Base-by-base conservation (phyloP, 495 filamentous ascomycete genomes). In the Penicillium desertorum region DNA sequence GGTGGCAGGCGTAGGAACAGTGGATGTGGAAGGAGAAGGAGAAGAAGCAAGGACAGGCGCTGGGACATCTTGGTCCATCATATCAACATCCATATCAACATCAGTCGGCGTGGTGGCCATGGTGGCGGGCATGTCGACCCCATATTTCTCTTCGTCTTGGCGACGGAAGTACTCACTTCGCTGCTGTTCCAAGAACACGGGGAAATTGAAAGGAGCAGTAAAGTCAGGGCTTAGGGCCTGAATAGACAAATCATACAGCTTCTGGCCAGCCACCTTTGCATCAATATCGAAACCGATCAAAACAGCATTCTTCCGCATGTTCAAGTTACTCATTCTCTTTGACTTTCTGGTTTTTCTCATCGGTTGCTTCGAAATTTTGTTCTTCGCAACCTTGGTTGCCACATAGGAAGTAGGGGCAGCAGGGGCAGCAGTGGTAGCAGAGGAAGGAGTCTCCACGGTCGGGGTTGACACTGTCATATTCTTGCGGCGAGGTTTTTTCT, bases 161-260 rank as follows among this genome's bases (percentile, higher is more conserved):
- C 25, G 51, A 23, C 42, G 37, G 30, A 61, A 53, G 32, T 58
- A 67, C 16, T 65, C 62, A 7, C 62, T 54, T 1, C 64, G 63
- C 12, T 57, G 44, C 17, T 72, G 60, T 10, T 55, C 53, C 22
- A 69, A 44, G 53, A 63, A 58, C 2, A 44, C 53, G 16, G 30
- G 22, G 22, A 29, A 56, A 29, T 71, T 61, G 0, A 61, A 32
- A 1, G 53, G 60, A 12, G 56, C 50, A 0, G 46, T 39, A 19
- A 73, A 73, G 16, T 66, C 61, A 0, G 62, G 46, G 17, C 59
- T 43, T 9, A 76, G 36, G 19, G 72, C 70, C 7, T 55, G 44
- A 4, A 60, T 45, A 19, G 64, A 67, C 17, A 74, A 23, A 2
- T 71, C 63, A 49, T 63, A 72, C 10, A 76, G 53, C 25, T 56